Percentiles rank a stretch among this genome's conserved stretches.
phyloP scores from a whole-genome alignment of 2,329 filamentous ascomycete species.

The Colletotrichum higginsianum region DNA sequence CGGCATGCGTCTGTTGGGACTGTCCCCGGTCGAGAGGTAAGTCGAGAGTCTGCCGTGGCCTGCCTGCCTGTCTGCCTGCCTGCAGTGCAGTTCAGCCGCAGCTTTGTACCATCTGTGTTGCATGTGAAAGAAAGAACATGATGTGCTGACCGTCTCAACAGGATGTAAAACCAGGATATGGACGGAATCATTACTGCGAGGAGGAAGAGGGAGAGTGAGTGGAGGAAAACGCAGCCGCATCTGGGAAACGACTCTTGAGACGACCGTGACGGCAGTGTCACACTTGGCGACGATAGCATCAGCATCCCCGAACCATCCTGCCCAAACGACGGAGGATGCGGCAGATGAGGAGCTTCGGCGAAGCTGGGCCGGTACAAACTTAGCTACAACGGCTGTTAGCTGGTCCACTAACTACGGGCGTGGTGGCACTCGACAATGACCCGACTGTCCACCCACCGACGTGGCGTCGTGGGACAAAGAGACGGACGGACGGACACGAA shows the following conservation, averaged over 20 bases:
- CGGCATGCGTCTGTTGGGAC: constrained; percentile 85
- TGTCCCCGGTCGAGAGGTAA: constrained; percentile 78
- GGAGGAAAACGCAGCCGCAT: constrained; percentile 9
- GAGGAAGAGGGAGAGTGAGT: neutral
- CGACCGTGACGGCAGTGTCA: neutral
- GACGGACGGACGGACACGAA: neutral
- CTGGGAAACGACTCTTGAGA: neutral
- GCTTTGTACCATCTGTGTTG: neutral
- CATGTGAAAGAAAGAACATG: constrained; percentile 25
- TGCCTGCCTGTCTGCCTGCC: neutral
- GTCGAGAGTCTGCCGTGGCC: constrained; percentile 7
- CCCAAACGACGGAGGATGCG: neutral
- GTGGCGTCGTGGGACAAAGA: constrained; percentile 33
- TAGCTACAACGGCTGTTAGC: constrained; percentile 28
- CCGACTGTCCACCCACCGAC: neutral
- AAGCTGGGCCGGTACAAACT: constrained; percentile 16
- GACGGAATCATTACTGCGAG: constrained; percentile 1
- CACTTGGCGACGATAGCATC: neutral
- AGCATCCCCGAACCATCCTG: constrained; percentile 1
- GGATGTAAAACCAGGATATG: constrained; percentile 37
- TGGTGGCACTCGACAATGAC: constrained; percentile 10
- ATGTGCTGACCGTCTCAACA: constrained; percentile 27
- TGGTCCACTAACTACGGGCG: constrained; percentile 1
- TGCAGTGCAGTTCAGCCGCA: neutral
- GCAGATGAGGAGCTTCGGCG: constrained; percentile 17